A percentile compares a stretch with the other conserved stretches of the same genome.
Conservation (phyloP, 805 yeast genomes). For the Barnettozyma siamensis region DNA sequence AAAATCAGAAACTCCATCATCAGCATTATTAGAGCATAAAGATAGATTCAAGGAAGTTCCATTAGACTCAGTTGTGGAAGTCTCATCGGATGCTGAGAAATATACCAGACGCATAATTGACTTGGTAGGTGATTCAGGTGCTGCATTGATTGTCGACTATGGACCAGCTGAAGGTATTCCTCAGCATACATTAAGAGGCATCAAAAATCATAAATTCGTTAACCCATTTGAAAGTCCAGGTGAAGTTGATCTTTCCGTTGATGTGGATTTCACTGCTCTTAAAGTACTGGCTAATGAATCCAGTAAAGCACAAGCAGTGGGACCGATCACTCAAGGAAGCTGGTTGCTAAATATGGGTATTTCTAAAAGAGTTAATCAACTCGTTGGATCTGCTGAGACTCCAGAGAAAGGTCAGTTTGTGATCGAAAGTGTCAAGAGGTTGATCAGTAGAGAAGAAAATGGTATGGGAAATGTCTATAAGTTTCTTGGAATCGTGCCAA, state of each 20-base stretch:
- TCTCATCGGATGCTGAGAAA: slow-evolving; percentile 67
- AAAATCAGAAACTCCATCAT: slow-evolving; percentile 56
- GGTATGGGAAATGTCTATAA: slow-evolving; percentile 78
- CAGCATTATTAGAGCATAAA: slow-evolving; percentile 47
- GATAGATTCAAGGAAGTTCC: slow-evolving; percentile 49
- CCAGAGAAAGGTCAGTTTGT: slow-evolving; percentile 46
- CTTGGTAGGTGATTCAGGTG: slow-evolving; percentile 43
- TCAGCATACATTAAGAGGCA: slow-evolving; percentile 67
- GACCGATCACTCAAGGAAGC: slow-evolving; percentile 72
- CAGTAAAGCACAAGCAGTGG: slow-evolving; percentile 32
- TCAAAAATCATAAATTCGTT: slow-evolving; percentile 63
- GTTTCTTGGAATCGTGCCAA: slow-evolving; percentile 57
- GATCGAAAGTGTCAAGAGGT: slow-evolving; percentile 50
- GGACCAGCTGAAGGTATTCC: slow-evolving; percentile 63
- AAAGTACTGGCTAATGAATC: slow-evolving; percentile 23
- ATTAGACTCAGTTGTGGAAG: slow-evolving; percentile 55
- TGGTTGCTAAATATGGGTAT: slow-evolving; percentile 75
- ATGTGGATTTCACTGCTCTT: slow-evolving; percentile 72
- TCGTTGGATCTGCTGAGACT: slow-evolving; percentile 37
- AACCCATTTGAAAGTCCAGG: slow-evolving; percentile 76
- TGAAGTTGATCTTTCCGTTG: slow-evolving; percentile 73
- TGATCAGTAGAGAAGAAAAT: slow-evolving; percentile 53
- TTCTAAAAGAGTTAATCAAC: slow-evolving; percentile 58
- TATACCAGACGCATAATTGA: slow-evolving; percentile 49
- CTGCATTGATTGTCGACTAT: slow-evolving; percentile 71